Base-by-base conservation (phyloP, 306 rosid genomes). In the Castanospermum australe region DNA sequence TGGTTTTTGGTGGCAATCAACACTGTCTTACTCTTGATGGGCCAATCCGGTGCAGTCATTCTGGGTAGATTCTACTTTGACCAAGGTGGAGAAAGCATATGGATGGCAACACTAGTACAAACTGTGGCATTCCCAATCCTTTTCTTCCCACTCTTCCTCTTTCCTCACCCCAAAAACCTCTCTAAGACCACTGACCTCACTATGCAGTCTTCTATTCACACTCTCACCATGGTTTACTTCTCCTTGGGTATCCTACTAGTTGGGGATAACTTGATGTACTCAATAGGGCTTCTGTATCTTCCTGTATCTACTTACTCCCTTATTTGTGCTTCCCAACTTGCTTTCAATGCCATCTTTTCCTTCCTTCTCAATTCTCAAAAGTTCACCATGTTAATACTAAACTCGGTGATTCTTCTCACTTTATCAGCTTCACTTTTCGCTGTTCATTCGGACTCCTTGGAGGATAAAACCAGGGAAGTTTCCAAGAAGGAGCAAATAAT, bases 41-140 rank as follows among this genome's bases (percentile, higher is more conserved):
- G 93, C 38, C 97, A 92, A 77, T 72, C 94, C 55, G 90, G 88
- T 67, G 89, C 97, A n/a, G 86, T 87, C 20, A 65, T 92, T 60
- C 86, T 90, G 3, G 93, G 93, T n/a, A 84, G 90, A 86, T 86
- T 80, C 78, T 90, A 88, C 80, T 92, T 86, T 76, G 90, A 88
- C 45, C 84, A 88, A 65, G 97, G 97, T 17, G 97, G 94, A 69
- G 67, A 82, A 60, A 88, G 91, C 59, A 78, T 79, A 61, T 92
- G 94, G 94, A 82, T 92, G 90, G 88, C 91, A 57, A 89, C 97
- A 36, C 76, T 88, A 70, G 91, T 89, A 57, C 92, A 89, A 88
- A 81, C 94, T 20, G 85, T 81, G 13, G 92, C 88, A 48, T 92
- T 88, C 68, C 94, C 97, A 11, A 48, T 90, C 71, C 90, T 92